These are phyloP conservation scores for Hypoxylon fuscum DNA, from an alignment of 495 filamentous ascomycete genomes.

Conservation along the genomic window DNA sequence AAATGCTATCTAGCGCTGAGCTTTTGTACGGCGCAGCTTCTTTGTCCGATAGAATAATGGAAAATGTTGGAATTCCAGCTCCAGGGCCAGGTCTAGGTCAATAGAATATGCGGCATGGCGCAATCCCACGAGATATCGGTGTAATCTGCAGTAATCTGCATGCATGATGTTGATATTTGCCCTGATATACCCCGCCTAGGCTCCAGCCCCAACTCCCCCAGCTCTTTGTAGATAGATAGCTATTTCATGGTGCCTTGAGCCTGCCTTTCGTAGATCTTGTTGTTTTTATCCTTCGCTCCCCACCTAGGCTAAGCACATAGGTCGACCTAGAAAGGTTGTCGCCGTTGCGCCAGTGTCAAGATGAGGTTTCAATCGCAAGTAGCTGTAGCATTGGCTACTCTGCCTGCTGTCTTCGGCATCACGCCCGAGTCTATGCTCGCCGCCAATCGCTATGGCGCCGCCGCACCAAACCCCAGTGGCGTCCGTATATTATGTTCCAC, in stretches of 20 bases:
- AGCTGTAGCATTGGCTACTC: constrained; percentile 36
- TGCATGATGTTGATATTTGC: constrained; percentile 37
- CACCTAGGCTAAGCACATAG: constrained; percentile 12
- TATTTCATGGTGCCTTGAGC: constrained; percentile 24
- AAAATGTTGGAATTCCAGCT: constrained; percentile 30
- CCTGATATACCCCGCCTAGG: constrained; percentile 30
- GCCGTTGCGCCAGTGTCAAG: constrained; percentile 24
- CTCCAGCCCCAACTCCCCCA: constrained; percentile 9
- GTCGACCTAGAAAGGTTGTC: constrained; percentile 20
- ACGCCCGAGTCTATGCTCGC: constrained; percentile 44
- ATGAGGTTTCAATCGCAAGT: constrained; percentile 43
- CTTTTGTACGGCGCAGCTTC: constrained; percentile 8
- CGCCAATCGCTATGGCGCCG: constrained; percentile 44
- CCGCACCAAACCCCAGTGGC: constrained; percentile 43
- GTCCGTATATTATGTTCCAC: constrained; percentile 36
- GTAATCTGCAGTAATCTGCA: constrained; percentile 34
- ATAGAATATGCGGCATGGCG: constrained; percentile 27
- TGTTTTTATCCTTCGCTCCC: constrained; percentile 12
- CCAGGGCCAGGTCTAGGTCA: constrained; percentile 24
- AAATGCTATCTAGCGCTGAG: constrained; percentile 26
- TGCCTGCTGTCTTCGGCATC: constrained; percentile 42
- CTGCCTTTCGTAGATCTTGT: constrained; percentile 8
- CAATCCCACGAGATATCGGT: constrained; percentile 34
- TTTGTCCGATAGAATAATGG: constrained; percentile 15
- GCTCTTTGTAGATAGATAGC: neutral